phyloP scores from a whole-genome alignment of 257 asterid species.

The Nicotiana undulata region DNA sequence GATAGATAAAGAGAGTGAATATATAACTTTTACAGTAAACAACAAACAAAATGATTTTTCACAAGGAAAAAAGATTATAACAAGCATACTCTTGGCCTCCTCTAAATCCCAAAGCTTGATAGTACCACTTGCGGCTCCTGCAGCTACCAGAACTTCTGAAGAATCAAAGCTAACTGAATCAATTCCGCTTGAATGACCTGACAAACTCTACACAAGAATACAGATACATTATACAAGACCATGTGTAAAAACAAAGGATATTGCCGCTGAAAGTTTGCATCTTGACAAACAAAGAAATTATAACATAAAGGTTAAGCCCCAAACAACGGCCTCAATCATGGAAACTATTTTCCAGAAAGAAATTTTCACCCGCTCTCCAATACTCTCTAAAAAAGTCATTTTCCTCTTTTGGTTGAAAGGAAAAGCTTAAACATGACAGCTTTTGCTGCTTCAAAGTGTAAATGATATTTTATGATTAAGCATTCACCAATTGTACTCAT shows the following conservation, averaged over 20 bases:
- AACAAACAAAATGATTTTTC: background rate
- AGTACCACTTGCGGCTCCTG: slow-evolving; percentile 99
- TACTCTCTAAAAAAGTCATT: too few relatives aligned
- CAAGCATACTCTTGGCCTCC: slow-evolving; percentile 87
- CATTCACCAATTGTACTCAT: background rate
- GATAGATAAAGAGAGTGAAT: slow-evolving; percentile 6
- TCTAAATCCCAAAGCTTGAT: slow-evolving; percentile 98
- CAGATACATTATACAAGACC: slow-evolving; percentile 19
- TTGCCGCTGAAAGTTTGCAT: background rate
- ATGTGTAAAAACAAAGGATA: background rate
- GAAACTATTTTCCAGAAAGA: background rate
- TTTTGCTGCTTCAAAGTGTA: background rate
- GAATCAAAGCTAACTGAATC: slow-evolving; percentile 99
- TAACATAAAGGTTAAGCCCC: background rate
- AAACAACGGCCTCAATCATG: background rate
- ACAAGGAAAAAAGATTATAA: slow-evolving; percentile 6
- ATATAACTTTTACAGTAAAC: background rate
- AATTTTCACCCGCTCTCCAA: too few relatives aligned
- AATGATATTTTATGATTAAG: background rate
- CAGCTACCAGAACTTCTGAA: slow-evolving; percentile 91
- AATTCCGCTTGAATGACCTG: slow-evolving; percentile 97
- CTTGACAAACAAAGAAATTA: background rate
- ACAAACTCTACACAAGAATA: slow-evolving; percentile 68
- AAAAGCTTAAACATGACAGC: background rate
- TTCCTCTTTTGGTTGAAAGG: too few relatives aligned